Conservation (phyloP, 2,329 filamentous ascomycete genomes). For the Colletotrichum truncatum region DNA sequence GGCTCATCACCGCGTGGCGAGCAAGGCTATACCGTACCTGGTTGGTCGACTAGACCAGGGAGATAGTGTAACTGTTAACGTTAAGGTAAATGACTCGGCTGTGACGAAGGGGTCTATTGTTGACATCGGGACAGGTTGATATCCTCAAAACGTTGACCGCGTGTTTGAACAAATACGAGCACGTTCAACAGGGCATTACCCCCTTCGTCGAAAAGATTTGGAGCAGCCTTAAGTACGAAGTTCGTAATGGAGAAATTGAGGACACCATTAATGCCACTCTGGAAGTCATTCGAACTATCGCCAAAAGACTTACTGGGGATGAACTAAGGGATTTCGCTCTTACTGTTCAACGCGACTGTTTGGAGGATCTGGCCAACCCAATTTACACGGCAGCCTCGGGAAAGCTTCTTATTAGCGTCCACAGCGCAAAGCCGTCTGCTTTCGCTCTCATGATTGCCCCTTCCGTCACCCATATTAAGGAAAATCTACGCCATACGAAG, state of each 20-base stretch:
- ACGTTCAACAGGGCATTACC: slow-evolving; percentile 54
- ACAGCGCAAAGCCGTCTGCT: slow-evolving; percentile 56
- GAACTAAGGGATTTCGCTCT: slow-evolving; percentile 56
- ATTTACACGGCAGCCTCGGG: slow-evolving; percentile 63
- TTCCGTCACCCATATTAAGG: slow-evolving; percentile 57
- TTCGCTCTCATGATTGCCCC: slow-evolving; percentile 59
- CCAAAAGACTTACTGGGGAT: slow-evolving; percentile 53
- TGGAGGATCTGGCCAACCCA: slow-evolving; percentile 61
- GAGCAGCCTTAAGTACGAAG: slow-evolving; percentile 70
- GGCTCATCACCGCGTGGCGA: slow-evolving; percentile 55
- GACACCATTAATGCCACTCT: slow-evolving; percentile 66
- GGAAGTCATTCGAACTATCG: slow-evolving; percentile 60
- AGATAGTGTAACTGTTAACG: slow-evolving; percentile 65
- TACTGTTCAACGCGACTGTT: slow-evolving; percentile 61
- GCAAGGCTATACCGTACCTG: slow-evolving; percentile 60
- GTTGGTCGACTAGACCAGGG: slow-evolving; percentile 67
- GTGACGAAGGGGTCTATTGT: neutral
- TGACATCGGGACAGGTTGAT: slow-evolving; percentile 51
- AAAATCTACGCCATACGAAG: slow-evolving; percentile 60
- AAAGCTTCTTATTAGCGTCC: slow-evolving; percentile 59
- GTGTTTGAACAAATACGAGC: slow-evolving; percentile 59
- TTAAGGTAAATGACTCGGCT: slow-evolving; percentile 54
- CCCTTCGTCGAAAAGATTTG: slow-evolving; percentile 63
- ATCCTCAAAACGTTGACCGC: slow-evolving; percentile 64
- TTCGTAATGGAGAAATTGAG: slow-evolving; percentile 67